Conservation (phyloP, 164 flowering plant species). For the Euptelea pleiosperma region DNA sequence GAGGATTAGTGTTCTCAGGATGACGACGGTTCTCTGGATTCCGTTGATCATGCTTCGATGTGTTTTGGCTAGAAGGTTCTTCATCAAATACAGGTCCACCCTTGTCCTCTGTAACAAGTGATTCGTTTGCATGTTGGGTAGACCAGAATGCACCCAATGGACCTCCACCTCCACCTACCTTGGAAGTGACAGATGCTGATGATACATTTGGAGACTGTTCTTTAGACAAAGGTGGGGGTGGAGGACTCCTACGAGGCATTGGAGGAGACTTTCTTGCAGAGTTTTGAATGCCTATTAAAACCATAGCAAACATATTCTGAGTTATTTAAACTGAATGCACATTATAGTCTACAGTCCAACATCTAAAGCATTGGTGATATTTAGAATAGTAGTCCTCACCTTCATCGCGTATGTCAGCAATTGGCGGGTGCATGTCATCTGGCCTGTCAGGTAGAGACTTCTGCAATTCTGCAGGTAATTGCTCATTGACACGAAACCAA, state of each 20-base stretch:
- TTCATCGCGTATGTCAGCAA: slow-evolving; percentile 35
- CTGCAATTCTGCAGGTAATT: slow-evolving; percentile 59
- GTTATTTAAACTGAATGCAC: not conserved
- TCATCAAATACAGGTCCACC: slow-evolving; percentile 58
- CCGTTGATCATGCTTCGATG: slow-evolving; percentile 26
- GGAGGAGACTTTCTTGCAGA: slow-evolving; percentile 48
- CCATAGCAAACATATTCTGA: not conserved
- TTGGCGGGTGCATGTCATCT: slow-evolving; percentile 41
- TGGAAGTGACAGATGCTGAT: slow-evolving; percentile 25
- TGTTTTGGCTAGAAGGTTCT: slow-evolving; percentile 29
- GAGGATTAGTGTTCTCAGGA: slow-evolving; percentile 28
- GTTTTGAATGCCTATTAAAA: slow-evolving; percentile 36
- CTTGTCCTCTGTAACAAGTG: slow-evolving; percentile 36
- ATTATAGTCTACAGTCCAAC: not conserved
- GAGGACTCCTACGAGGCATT: slow-evolving; percentile 79
- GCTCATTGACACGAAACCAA: slow-evolving; percentile 97
- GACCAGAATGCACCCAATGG: slow-evolving; percentile 91
- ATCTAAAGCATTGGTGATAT: not conserved
- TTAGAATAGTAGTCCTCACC: slow-evolving; percentile 34
- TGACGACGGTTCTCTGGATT: slow-evolving; percentile 23
- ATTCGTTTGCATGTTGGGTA: slow-evolving; percentile 69
- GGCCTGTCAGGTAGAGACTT: slow-evolving; percentile 88
- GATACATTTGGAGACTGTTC: slow-evolving; percentile 39
- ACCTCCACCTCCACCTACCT: slow-evolving; percentile 37
- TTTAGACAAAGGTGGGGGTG: slow-evolving; percentile 62